Evolutionary conservation across 108 stramenopile genomes (phyloP).

Genomic region (Stephanodiscus triporus): DNA sequence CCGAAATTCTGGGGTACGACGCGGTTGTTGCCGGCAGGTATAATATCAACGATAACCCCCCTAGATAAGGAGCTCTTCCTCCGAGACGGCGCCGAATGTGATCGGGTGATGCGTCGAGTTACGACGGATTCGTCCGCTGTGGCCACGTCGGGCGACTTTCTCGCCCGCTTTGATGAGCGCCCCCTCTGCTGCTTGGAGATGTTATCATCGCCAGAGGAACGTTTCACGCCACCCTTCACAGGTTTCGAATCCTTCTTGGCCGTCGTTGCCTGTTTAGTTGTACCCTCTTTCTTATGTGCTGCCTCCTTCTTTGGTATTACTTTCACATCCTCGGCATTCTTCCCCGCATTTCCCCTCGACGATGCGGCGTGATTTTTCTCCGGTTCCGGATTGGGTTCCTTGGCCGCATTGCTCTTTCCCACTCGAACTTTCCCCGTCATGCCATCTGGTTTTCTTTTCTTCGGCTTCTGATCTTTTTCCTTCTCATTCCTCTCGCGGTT

Average conservation of each 20-base stretch:
- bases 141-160: constrained; percentile 6
- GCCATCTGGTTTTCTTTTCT: constrained; percentile 9
- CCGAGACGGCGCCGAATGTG: background rate
- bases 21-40: constrained; percentile 12
- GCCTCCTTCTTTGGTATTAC: constrained; percentile 8
- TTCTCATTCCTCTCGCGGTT: constrained; percentile 20
- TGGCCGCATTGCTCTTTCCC: constrained; percentile 1
- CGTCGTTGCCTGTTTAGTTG: background rate
- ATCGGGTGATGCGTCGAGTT: constrained; percentile 4
- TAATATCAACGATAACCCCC: constrained; percentile 7
- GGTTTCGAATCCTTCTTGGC: background rate
- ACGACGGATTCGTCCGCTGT: background rate
- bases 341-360: background rate
- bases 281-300: background rate
- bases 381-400: background rate
- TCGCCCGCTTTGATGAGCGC: constrained; percentile 21
- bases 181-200: constrained; percentile 8
- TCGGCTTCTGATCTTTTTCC: constrained; percentile 1
- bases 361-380: constrained; percentile 17
- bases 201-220: constrained; percentile 20
- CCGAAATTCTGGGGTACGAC: constrained; percentile 44
- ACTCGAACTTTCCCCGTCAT: background rate
- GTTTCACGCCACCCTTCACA: constrained; percentile 17
- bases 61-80: background rate
- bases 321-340: constrained; percentile 11